These are phyloP conservation scores for Coemansia sp. DNA, from an alignment of 192 early-diverging fungal genomes.

Conservation along the genomic window DNA sequence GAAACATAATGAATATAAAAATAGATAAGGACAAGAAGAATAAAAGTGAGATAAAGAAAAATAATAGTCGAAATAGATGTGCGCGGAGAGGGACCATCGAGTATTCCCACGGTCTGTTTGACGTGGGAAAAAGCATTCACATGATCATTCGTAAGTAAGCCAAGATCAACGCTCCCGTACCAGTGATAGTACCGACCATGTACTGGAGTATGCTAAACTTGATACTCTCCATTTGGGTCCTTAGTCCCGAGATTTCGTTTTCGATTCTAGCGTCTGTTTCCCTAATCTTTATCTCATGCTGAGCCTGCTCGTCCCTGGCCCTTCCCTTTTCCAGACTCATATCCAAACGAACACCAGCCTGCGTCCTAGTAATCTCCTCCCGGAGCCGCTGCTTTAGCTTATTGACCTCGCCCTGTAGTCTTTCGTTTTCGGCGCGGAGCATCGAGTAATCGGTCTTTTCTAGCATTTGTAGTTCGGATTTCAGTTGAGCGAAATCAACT, in stretches of 20 bases:
- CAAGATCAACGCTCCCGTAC: slow-evolving; percentile 78
- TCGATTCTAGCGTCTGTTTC: slow-evolving; percentile 90
- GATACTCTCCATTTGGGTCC: slow-evolving; percentile 87
- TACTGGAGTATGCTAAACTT: slow-evolving; percentile 82
- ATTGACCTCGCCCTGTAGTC: slow-evolving; percentile 79
- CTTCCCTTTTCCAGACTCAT: slow-evolving; percentile 87
- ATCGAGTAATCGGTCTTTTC: slow-evolving; percentile 89
- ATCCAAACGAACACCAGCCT: slow-evolving; percentile 84
- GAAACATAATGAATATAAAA: slow-evolving; percentile 1
- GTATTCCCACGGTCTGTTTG: not conserved
- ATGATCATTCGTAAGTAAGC: slow-evolving; percentile 58
- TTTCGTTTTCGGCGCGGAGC: slow-evolving; percentile 79
- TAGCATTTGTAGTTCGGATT: slow-evolving; percentile 83
- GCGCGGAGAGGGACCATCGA: too few relatives aligned
- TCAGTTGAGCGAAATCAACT: slow-evolving; percentile 87
- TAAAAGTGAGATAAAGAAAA: not conserved
- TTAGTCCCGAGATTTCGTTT: slow-evolving; percentile 77
- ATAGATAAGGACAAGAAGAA: not conserved
- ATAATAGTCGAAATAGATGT: too few relatives aligned
- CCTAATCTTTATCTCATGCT: slow-evolving; percentile 81
- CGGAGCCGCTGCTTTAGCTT: slow-evolving; percentile 79
- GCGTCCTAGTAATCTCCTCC: slow-evolving; percentile 83
- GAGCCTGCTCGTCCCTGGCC: slow-evolving; percentile 81
- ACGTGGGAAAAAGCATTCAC: slow-evolving; percentile 9
- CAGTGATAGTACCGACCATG: slow-evolving; percentile 84